phyloP scores from a whole-genome alignment of 2,329 filamentous ascomycete species.

The Fusarium sp. region DNA sequence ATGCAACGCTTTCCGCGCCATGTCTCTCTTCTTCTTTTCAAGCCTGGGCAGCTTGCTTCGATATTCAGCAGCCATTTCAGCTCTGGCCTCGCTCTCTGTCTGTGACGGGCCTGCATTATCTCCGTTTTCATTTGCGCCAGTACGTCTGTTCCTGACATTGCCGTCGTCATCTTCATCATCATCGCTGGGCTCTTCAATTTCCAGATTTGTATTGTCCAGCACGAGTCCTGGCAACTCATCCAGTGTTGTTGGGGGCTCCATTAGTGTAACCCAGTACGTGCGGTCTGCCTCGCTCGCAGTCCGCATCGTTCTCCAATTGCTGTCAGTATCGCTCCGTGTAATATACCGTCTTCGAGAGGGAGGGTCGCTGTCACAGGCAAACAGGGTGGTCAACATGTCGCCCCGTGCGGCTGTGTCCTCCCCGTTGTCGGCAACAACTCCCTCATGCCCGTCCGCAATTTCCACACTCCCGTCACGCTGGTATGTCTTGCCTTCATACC shows the following conservation, averaged over 20 bases:
- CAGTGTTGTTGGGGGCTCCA: conserved; percentile 59
- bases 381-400: conserved; percentile 68
- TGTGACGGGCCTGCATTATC: conserved; percentile 46
- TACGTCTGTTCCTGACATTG: conserved; percentile 19
- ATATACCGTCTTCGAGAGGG: conserved; percentile 46
- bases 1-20: conserved; percentile 67
- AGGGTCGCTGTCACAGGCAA: conserved; percentile 53
- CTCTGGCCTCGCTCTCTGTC: conserved; percentile 56
- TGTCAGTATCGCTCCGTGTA: conserved; percentile 48
- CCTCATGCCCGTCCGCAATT: conserved; percentile 67
- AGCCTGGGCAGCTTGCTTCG: conserved; percentile 52
- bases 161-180: conserved; percentile 43
- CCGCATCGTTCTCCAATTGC: conserved; percentile 50
- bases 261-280: conserved; percentile 57
- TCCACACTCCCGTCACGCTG: conserved; percentile 73
- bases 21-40: conserved; percentile 54
- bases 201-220: conserved; percentile 46
- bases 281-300: conserved; percentile 49
- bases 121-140: conserved; percentile 41
- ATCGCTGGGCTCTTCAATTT: conserved; percentile 44
- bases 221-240: conserved; percentile 57
- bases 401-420: conserved; percentile 71
- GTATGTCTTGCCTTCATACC: conserved; percentile 74
- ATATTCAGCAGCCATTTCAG: conserved; percentile 50
- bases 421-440: conserved; percentile 69